Base-by-base conservation (phyloP, 192 early-diverging fungal genomes). In the Cladochytrium replicatum region DNA sequence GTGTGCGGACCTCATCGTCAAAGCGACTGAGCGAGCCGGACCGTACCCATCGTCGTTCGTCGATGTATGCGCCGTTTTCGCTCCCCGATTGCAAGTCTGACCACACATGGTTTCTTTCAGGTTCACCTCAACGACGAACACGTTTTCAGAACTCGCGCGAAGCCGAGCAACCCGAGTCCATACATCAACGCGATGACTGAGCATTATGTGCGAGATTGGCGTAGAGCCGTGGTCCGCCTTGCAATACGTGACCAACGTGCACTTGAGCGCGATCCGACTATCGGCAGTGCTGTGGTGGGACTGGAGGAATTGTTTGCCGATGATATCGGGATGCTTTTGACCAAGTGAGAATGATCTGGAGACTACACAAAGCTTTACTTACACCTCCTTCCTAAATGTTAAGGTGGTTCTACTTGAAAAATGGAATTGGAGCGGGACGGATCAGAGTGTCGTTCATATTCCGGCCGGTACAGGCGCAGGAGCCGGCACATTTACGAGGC, bases 191-290 rank as follows among this genome's bases (percentile, higher is more conserved):
- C 27, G 43, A 34, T 32, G 9, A 43, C 28, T 8, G 57, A 59
- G 39, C 45, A 46, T 22, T 59, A 52, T 30, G 32, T 59, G 32
- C 48, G 57, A 22, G 57, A 59, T 29, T 59, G 57, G 57, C 19
- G 7, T 5, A 19, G 27, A 23, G 39, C 57, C 15, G 15, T 41
- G 21, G 13, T 59, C 23, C 57, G 57, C 34, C 31, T 54, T 23
- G 57, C 53, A 11, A 50, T 59, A 19, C 51, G 53, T 27, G 57
- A 59, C 31, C 22, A 24, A 5, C 57, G 57, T n/a, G 29, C 27
- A 34, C 57, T 52, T 30, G 57, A 59, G 29, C 57, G 53, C 26
- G 57, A 59, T 26, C 57, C 57, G 2, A 50, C 53, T 27, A 53
- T 59, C 26, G 57, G 57, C 17, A 50, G 51, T 17, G 50, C 53